Percentiles rank a stretch among this genome's conserved stretches.
Evolutionary conservation across 208 protist genomes (phyloP).

Genomic region (Leishmania mexicana): DNA sequence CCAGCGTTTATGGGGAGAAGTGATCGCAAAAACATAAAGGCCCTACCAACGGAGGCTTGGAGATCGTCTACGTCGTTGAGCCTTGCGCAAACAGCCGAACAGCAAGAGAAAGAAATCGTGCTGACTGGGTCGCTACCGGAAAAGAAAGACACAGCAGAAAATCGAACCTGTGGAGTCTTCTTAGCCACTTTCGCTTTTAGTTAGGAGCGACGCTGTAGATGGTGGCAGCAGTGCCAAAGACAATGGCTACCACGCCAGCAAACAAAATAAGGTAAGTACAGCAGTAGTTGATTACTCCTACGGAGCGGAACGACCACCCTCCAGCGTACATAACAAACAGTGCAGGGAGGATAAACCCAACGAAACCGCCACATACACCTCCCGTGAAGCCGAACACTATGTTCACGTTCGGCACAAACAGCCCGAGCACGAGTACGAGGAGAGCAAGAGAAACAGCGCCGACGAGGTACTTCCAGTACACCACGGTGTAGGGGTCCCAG

Average conservation of each 20-base stretch:
- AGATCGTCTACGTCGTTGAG: not conserved
- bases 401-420: constrained; percentile 72
- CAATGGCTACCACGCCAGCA: constrained; percentile 54
- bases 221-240: constrained; percentile 58
- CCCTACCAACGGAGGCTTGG: no score
- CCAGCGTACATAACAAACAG: constrained; percentile 64
- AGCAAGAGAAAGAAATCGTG: no score
- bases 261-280: constrained; percentile 49
- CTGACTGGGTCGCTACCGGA: not conserved
- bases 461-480: constrained; percentile 46
- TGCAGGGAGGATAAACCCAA: constrained; percentile 76
- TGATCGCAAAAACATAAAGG: not conserved
- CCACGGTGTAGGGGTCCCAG: constrained; percentile 30
- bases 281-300: constrained; percentile 49
- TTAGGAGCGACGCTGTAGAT: constrained; percentile 37
- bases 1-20: not conserved
- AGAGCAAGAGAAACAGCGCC: constrained; percentile 22
- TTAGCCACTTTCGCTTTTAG: not conserved
- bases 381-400: constrained; percentile 75
- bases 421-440: constrained; percentile 44
- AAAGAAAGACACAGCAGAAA: not conserved
- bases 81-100: not conserved
- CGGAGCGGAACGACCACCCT: constrained; percentile 35
- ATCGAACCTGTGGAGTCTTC: not conserved
- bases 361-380: constrained; percentile 46